Percentiles rank a stretch among this genome's conserved stretches.
Evolutionary conservation across 345 rosid genomes (phyloP).

Genomic region (Salix viminalis): DNA sequence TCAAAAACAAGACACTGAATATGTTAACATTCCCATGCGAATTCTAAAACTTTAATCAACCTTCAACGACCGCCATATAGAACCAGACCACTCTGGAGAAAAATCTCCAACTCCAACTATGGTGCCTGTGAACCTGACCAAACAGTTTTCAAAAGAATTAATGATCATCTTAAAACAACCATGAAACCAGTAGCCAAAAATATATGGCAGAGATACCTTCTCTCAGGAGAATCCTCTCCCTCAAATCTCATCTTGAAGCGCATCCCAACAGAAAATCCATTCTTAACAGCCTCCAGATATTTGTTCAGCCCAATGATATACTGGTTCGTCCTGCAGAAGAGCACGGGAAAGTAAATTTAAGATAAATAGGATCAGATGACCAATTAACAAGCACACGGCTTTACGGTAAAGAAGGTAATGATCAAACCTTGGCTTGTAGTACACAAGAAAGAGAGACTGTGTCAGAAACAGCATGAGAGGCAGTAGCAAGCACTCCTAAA

Average conservation of each 20-base stretch:
- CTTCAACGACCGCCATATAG: constrained; percentile 83
- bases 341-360: constrained; percentile 5
- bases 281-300: constrained; percentile 60
- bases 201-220: constrained; percentile 44
- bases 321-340: constrained; percentile 72
- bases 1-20: constrained; percentile 19
- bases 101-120: constrained; percentile 75
- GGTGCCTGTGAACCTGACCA: constrained; percentile 78
- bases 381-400: background rate
- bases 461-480: constrained; percentile 74
- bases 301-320: constrained; percentile 80
- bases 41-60: constrained; percentile 28
- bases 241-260: constrained; percentile 90
- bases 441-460: constrained; percentile 67
- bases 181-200: background rate
- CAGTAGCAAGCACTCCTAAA: constrained; percentile 92
- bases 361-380: background rate
- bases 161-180: background rate
- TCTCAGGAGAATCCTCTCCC: constrained; percentile 86
- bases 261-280: constrained; percentile 66
- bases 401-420: background rate
- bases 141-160: background rate
- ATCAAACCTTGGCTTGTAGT: constrained; percentile 81
- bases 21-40: constrained; percentile 2
- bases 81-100: constrained; percentile 73